Conservation (phyloP, 1,284 basidiomycete genomes). For the Apiotrichum porosum region DNA sequence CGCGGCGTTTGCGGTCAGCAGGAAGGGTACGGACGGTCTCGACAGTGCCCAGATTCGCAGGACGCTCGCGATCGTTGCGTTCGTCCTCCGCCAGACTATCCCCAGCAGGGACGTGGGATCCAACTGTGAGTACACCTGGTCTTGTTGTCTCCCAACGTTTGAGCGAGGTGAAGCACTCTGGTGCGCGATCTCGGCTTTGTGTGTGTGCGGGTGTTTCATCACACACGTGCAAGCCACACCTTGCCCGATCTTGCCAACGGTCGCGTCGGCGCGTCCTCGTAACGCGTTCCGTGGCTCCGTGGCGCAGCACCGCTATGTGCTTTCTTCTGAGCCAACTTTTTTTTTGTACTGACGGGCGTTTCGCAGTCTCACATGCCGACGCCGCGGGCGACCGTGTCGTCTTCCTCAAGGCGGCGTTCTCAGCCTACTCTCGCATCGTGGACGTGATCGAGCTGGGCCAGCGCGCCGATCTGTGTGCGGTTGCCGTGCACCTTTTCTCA, state of each 20-base stretch:
- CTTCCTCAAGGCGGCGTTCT: conserved; percentile 65
- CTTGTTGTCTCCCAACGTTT: no score
- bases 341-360: no score
- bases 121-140: conserved; percentile 60
- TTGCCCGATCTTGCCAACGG: no score
- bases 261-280: no score
- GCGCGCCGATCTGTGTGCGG: conserved; percentile 64
- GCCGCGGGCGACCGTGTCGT: conserved; percentile 56
- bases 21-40: conserved; percentile 22
- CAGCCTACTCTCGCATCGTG: conserved; percentile 62
- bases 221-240: no score
- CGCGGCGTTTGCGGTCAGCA: conserved; percentile 58
- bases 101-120: conserved; percentile 56
- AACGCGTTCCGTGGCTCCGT: no score
- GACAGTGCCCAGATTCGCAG: conserved; percentile 40
- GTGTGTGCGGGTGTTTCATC: no score
- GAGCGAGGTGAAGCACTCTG: no score
- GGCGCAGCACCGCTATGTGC: no score
- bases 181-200: no score
- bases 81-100: conserved; percentile 67
- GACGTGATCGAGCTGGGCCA: conserved; percentile 56
- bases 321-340: no score
- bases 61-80: conserved; percentile 55
- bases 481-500: conserved; percentile 74
- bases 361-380: conserved; percentile 48